These are phyloP conservation scores for Cystobasidiaceae sp. DNA, from an alignment of 1,284 basidiomycete genomes.

Conservation along the genomic window DNA sequence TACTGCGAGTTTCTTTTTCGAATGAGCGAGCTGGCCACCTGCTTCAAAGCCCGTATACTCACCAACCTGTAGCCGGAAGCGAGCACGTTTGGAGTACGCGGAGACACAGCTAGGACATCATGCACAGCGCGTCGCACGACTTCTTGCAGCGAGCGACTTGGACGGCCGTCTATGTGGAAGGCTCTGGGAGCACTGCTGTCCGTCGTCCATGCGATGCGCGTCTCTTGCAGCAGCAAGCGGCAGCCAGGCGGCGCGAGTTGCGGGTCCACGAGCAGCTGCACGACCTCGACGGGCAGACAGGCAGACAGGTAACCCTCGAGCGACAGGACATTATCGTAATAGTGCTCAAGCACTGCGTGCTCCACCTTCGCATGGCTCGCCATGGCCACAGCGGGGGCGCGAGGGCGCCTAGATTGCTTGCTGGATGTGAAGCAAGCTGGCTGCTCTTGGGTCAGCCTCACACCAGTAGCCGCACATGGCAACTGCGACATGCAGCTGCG, in stretches of 20 bases:
- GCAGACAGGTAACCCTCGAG: constrained; percentile 4
- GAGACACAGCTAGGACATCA: background rate
- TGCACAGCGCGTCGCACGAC: constrained; percentile 15
- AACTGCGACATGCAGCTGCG: too few relatives aligned
- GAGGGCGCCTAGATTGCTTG: background rate
- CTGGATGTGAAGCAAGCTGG: too few relatives aligned
- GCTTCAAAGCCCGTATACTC: background rate
- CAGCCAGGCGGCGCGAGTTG: background rate
- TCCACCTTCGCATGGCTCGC: background rate
- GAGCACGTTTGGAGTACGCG: background rate
- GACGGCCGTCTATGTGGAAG: background rate
- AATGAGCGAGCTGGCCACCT: too few relatives aligned
- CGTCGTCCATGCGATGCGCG: background rate
- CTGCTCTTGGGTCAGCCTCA: too few relatives aligned
- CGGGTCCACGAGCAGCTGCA: background rate
- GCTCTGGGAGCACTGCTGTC: background rate
- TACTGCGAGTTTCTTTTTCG: background rate
- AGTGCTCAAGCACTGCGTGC: constrained; percentile 19
- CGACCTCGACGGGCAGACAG: constrained; percentile 4
- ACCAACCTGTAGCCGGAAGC: constrained; percentile 6
- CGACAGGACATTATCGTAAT: constrained; percentile 7
- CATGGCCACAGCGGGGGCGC: background rate
- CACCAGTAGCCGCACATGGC: too few relatives aligned
- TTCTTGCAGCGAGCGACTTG: background rate
- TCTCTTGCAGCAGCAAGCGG: background rate